These are phyloP conservation scores for Pythium brachiatum DNA, from an alignment of 352 stramenopile genomes.

Conservation along the genomic window DNA sequence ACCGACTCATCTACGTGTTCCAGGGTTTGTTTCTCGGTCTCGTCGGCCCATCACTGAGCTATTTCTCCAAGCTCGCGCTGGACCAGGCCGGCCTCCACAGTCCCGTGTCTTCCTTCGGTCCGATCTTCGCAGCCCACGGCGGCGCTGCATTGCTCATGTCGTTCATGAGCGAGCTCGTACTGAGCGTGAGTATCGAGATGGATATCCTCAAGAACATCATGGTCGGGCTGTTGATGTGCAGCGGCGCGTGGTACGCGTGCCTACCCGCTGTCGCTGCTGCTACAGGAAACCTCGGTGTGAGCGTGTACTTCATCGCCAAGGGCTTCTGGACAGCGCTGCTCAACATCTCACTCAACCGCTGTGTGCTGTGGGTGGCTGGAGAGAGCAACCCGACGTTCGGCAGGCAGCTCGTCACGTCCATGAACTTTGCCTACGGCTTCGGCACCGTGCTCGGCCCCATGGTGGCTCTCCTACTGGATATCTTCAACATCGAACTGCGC, in stretches of 20 bases:
- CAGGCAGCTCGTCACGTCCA: slow-evolving; percentile 66
- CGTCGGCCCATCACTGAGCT: slow-evolving; percentile 58
- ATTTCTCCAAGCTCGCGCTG: slow-evolving; percentile 54
- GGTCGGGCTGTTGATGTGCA: slow-evolving; percentile 51
- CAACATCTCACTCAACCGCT: slow-evolving; percentile 78
- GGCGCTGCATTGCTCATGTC: slow-evolving; percentile 69
- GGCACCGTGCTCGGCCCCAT: slow-evolving; percentile 54
- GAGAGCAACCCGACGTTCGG: slow-evolving; percentile 53
- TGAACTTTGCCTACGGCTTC: slow-evolving; percentile 71
- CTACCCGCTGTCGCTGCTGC: slow-evolving; percentile 53
- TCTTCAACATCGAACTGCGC: slow-evolving; percentile 45
- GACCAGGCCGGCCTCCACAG: slow-evolving; percentile 37
- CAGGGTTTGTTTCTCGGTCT: slow-evolving; percentile 67
- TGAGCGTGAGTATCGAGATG: slow-evolving; percentile 64
- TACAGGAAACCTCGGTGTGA: slow-evolving; percentile 59
- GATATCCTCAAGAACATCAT: slow-evolving; percentile 73
- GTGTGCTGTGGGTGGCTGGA: slow-evolving; percentile 61
- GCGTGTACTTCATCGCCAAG: slow-evolving; percentile 74
- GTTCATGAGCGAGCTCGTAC: slow-evolving; percentile 77
- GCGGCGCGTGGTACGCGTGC: slow-evolving; percentile 65
- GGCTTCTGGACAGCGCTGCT: slow-evolving; percentile 70
- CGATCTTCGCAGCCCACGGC: slow-evolving; percentile 73
- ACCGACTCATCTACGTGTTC: slow-evolving; percentile 64
- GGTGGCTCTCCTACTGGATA: slow-evolving; percentile 46
- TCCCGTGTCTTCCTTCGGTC: slow-evolving; percentile 62